Base-by-base conservation (phyloP, 1,139 yeast genomes). In the Yamadazyma blattariae region DNA sequence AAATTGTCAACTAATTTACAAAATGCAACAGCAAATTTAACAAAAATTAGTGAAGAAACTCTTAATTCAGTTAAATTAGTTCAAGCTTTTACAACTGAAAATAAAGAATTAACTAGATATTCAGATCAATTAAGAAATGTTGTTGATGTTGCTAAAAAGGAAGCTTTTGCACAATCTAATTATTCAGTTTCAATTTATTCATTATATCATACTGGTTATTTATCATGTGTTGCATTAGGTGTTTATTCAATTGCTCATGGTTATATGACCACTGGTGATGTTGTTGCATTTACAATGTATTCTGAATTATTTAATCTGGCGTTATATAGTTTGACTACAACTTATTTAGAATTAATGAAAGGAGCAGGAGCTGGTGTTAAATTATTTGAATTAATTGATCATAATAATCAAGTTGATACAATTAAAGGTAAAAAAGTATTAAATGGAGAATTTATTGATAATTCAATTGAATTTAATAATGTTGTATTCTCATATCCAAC, bases 401-500 rank as follows among this genome's bases (percentile, higher is more conserved):
- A 64, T 39, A 54, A 56, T 16, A 71, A 72, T 33, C 59, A 56
- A 13, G 77, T 74, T 1, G 67, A 71, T 29, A 61, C 77, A 1
- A 57, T 73, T 19, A 52, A 58, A 36, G 74, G 74, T 0, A 57
- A 57, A 7, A 65, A 66, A 16, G 52, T 76, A 3, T 15, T 22
- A 4, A 19, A 16, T n/a, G 12, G n/a, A 7, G 32, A 15, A 7
- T 72, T 74, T n/a, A 25, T 28, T 7, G 61, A 50, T 4, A 86
- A 86, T 40, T 74, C 79, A 36, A 78, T 90, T 35, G 77, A 70
- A 42, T 83, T 92, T 51, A 59, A 66, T 36, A 61, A 87, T 46
- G 85, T 90, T 20, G 69, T 64, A 2, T 90, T 90, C 60, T 68
- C 80, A 38, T 90, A 90, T 56, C 96, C 97, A n/a, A 81, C 95